Evolutionary conservation across 331 rosid species (phyloP).

Genomic region (Prunus yedoensis): DNA sequence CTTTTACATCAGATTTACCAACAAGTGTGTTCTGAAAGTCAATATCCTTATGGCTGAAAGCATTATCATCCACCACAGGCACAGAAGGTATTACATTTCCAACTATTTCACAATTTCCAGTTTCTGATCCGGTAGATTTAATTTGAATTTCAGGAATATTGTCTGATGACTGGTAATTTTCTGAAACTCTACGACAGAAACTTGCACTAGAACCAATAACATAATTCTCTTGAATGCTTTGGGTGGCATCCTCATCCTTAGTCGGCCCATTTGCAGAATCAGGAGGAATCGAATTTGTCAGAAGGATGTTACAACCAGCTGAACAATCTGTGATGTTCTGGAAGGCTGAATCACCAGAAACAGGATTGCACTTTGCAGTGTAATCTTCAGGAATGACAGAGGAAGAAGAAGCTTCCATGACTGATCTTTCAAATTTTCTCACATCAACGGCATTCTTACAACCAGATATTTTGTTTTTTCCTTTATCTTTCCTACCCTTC

Average conservation of each 20-base stretch:
- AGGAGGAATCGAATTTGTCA: conserved; percentile 41
- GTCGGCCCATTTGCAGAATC: conserved; percentile 36
- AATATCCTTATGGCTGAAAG: conserved; percentile 35
- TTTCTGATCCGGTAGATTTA: conserved; percentile 37
- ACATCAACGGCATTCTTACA: conserved; percentile 34
- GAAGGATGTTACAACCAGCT: conserved; percentile 33
- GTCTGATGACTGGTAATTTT: conserved; percentile 31
- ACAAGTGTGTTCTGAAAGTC: conserved; percentile 22
- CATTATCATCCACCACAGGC: conserved; percentile 38
- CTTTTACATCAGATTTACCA: conserved; percentile 39
- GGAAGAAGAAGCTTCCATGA: conserved; percentile 41
- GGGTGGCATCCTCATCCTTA: conserved; percentile 30
- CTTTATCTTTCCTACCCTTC: conserved; percentile 66
- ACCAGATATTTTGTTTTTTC: conserved; percentile 46
- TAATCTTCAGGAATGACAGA: conserved; percentile 44
- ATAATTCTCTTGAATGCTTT: conserved; percentile 40
- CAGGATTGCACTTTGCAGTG: conserved; percentile 29
- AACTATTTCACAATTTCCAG: conserved; percentile 32
- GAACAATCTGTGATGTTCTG: conserved; percentile 34
- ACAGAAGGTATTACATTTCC: conserved; percentile 30
- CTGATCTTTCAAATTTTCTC: conserved; percentile 39
- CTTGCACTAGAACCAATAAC: conserved; percentile 36
- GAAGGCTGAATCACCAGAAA: conserved; percentile 40
- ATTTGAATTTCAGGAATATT: conserved; percentile 35
- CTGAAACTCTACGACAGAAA: conserved; percentile 31